These are phyloP conservation scores for Arachnomyces sp. DNA, from an alignment of 2,329 filamentous ascomycete genomes.

Conservation along the genomic window DNA sequence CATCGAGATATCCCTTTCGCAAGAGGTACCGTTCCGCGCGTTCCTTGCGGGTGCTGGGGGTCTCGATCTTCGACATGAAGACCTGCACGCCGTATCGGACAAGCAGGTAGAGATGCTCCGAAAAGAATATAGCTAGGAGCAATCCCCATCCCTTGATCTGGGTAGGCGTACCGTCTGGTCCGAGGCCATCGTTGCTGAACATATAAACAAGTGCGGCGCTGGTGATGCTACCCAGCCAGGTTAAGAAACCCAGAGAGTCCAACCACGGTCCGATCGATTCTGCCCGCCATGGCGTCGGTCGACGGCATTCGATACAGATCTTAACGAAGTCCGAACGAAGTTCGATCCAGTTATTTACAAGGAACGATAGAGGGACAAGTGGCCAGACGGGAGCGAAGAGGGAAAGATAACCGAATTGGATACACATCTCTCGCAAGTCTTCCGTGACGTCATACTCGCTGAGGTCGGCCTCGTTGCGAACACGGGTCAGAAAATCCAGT, in stretches of 20 bases:
- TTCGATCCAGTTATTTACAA: conserved; percentile 95
- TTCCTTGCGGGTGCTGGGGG: conserved; percentile 78
- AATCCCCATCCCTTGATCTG: conserved; percentile 73
- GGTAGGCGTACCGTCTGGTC: conserved; percentile 34
- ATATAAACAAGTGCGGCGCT: conserved; percentile 83
- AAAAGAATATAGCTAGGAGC: conserved; percentile 71
- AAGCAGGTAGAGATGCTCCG: conserved; percentile 83
- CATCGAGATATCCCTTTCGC: conserved; percentile 67
- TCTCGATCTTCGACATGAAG: conserved; percentile 73
- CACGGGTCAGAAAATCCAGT: conserved; percentile 67
- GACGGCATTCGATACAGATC: conserved; percentile 80
- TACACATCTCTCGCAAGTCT: conserved; percentile 89
- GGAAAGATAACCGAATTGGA: conserved; percentile 81
- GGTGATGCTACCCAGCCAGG: conserved; percentile 86
- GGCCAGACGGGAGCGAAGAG: conserved; percentile 95
- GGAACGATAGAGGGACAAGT: conserved; percentile 77
- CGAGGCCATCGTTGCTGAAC: conserved; percentile 53
- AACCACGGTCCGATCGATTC: conserved; percentile 95
- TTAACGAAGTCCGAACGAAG: conserved; percentile 90
- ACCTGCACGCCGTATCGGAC: conserved; percentile 65
- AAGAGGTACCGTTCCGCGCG: conserved; percentile 71
- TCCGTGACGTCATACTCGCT: conserved; percentile 80
- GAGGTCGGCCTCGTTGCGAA: conserved; percentile 75
- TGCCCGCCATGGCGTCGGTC: conserved; percentile 80
- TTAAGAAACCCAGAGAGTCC: conserved; percentile 75